Evolutionary conservation across 805 yeast genomes (phyloP), one percentile per base, ranked within the genome.

Genomic region (Barnettozyma pratensis): DNA sequence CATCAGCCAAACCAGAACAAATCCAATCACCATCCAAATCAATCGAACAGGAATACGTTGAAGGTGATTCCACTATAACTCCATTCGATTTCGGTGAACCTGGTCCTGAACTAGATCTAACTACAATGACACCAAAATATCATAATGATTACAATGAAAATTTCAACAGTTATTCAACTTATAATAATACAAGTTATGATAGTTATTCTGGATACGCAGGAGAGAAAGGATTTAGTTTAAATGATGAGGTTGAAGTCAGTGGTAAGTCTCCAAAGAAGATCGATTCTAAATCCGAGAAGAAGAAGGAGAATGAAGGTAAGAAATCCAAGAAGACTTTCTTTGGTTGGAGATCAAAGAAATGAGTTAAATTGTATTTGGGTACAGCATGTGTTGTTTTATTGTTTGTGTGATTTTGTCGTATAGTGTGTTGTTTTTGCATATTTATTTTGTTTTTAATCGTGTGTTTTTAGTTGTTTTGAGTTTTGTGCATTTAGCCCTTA

Each of bases 61-160:
- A 54, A 26, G 61, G 57, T 19, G 60, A 61, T 38, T 36, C 41
- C 10, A 59, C 65, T 3, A 9, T 61, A 27, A 61, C 62, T 1
- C 61, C 61, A 1, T 51, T 54, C 37, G 55, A 58, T 42, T 49
- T 61, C 35, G 65, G 63, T 36, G 64, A 60, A 36, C 64, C 65
- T 6, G 64, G 64, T 9, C 65, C 65, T 9, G 59, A 52, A 8
- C 44, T 61, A 25, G 62, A 61, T 41, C 38, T 57, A 36, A 50
- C 55, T 3, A 57, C 62, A 9, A 59, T 53, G 60, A 55, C 57
- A 0, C 58, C 61, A 44, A 58, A 54, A 45, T 48, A 44, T 14
- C 46, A 53, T 85, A 95, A 54, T 81, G 87, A 61, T 84, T 94
- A 56, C 83, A 91, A 59, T 86, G 94, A 67, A 8, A 30, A 5